A percentile compares a stretch with the other conserved stretches of the same genome.
Evolutionary conservation across 345 rosid genomes (phyloP).

Genomic region (Euphorbia peplus): DNA sequence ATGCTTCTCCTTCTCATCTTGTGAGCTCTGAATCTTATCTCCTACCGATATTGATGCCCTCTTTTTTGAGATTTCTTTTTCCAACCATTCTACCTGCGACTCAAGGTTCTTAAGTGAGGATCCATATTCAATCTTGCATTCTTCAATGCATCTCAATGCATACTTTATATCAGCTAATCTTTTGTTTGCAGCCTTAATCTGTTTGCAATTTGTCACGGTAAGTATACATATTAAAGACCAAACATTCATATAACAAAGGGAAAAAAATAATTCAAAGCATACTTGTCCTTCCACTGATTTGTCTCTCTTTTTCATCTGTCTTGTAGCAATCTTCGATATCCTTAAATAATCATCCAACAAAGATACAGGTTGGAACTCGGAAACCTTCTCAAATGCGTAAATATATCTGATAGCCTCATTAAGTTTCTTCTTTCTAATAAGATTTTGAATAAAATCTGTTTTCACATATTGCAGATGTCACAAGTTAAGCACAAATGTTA

Average conservation of each 20-base stretch:
- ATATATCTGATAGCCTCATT: slow-evolving; percentile 30
- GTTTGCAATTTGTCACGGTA: background rate
- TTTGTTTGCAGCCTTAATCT: slow-evolving; percentile 23
- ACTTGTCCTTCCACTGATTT: slow-evolving; percentile 23
- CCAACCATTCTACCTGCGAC: slow-evolving; percentile 9
- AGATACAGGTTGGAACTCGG: slow-evolving; percentile 24
- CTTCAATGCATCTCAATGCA: slow-evolving; percentile 27
- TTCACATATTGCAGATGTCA: background rate
- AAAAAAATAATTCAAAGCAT: background rate
- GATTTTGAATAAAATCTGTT: slow-evolving; percentile 34
- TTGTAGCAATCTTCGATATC: background rate
- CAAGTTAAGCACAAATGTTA: background rate
- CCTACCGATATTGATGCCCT: background rate
- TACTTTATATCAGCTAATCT: slow-evolving; percentile 19
- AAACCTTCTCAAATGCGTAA: slow-evolving; percentile 28
- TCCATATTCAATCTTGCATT: slow-evolving; percentile 18
- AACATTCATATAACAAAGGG: background rate
- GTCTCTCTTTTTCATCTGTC: slow-evolving; percentile 5
- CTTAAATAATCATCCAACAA: slow-evolving; percentile 24
- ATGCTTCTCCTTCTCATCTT: background rate
- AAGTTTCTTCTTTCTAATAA: slow-evolving; percentile 23
- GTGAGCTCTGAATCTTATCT: background rate
- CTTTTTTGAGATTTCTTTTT: slow-evolving; percentile 13
- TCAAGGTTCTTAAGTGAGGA: background rate
- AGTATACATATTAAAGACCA: background rate